phyloP scores from a whole-genome alignment of 768 basidiomycete species.

The Mrakia gelida region DNA sequence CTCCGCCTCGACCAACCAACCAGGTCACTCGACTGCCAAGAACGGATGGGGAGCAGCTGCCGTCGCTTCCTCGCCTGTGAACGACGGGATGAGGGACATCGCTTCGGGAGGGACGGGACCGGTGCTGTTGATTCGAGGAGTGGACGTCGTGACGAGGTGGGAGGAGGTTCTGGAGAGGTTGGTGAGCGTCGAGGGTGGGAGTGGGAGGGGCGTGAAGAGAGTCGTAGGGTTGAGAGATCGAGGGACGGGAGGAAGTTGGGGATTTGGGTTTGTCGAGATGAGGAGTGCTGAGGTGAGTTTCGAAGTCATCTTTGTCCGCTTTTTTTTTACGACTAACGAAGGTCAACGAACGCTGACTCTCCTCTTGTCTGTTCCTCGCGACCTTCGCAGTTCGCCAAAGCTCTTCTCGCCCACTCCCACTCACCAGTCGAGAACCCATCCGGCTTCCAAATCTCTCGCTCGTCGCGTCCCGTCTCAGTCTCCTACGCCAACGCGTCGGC shows the following conservation, averaged over 20 bases:
- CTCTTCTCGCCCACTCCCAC: conserved; percentile 15
- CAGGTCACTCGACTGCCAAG: conserved; percentile 57
- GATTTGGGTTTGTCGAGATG: conserved; percentile 92
- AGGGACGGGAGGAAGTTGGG: conserved; percentile 78
- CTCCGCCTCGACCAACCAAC: conserved; percentile 53
- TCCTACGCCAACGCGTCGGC: conserved; percentile 17
- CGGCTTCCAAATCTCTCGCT: conserved; percentile 25
- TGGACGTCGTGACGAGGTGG: conserved; percentile 81
- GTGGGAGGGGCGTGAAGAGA: conserved; percentile 61
- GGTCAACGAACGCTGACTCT: too few species aligned
- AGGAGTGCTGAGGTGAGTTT: conserved; percentile 67
- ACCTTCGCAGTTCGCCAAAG: neutral
- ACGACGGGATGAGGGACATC: conserved; percentile 95
- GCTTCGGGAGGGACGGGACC: conserved; percentile 56
- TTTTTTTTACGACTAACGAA: neutral
- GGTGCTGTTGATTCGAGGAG: conserved; percentile 80
- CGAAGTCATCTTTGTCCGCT: neutral
- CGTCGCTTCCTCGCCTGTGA: conserved; percentile 41
- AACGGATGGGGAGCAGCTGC: conserved; percentile 33
- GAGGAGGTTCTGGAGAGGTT: conserved; percentile 82
- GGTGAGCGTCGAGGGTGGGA: conserved; percentile 58
- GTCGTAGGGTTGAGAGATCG: conserved; percentile 87
- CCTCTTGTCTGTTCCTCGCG: neutral
- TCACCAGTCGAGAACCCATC: conserved; percentile 13
- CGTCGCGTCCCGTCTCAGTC: conserved; percentile 21